A percentile compares a stretch with the other conserved stretches of the same genome.
Evolutionary conservation across 2,329 filamentous ascomycete genomes (phyloP).

Genomic region (Chaetomiaceae sp.): DNA sequence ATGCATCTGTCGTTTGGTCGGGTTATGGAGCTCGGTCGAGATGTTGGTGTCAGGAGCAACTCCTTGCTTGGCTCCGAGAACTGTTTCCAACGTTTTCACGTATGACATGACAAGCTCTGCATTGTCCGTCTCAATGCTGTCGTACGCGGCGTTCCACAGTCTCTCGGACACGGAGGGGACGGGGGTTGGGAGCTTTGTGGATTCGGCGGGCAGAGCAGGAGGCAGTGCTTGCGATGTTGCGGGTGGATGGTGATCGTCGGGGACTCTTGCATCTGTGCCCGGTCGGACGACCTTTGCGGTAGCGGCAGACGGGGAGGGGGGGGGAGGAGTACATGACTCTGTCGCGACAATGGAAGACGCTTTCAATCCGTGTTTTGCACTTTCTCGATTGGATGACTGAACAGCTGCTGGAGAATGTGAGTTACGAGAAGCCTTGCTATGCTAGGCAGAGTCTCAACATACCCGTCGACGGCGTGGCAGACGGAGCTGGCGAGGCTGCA

Average conservation of each 20-base stretch:
- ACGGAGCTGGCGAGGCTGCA: conserved; percentile 11
- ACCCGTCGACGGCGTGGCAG: conserved; percentile 17
- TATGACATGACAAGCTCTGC: conserved; percentile 26
- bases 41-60: conserved; percentile 12
- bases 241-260: not conserved
- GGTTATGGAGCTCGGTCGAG: conserved; percentile 8
- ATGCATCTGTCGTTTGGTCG: conserved; percentile 20
- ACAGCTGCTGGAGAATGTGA: conserved; percentile 8
- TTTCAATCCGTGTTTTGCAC: conserved; percentile 8
- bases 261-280: not conserved
- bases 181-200: conserved; percentile 1
- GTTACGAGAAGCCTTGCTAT: conserved; percentile 9
- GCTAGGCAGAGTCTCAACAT: conserved; percentile 8
- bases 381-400: conserved; percentile 5
- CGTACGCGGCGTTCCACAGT: conserved; percentile 29
- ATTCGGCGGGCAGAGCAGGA: conserved; percentile 1
- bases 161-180: conserved; percentile 10
- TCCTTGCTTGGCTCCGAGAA: conserved; percentile 5
- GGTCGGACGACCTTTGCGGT: not conserved
- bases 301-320: conserved; percentile 5
- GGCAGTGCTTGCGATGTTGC: not conserved
- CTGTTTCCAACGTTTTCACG: conserved; percentile 22
- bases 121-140: conserved; percentile 29
- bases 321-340: conserved; percentile 4
- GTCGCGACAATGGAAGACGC: conserved; percentile 6